Conservation (phyloP, 2,329 filamentous ascomycete species). For the Sordariomycetes sp. region DNA sequence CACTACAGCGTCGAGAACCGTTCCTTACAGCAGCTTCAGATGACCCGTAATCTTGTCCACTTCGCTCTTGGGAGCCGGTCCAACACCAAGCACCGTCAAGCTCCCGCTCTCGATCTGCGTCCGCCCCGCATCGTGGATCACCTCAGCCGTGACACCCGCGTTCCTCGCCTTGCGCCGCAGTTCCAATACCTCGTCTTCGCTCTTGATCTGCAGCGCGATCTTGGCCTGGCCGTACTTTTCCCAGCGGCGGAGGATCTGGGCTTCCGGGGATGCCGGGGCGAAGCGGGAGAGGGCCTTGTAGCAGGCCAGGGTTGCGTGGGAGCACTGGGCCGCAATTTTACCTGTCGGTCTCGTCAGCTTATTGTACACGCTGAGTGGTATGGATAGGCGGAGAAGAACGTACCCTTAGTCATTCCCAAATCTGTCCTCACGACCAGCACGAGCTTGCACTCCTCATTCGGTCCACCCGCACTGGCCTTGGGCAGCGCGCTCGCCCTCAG, state of each 20-base stretch:
- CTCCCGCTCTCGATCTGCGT: slow-evolving; percentile 95
- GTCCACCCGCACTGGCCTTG: slow-evolving; percentile 20
- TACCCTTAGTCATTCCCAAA: slow-evolving; percentile 95
- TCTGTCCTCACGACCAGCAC: slow-evolving; percentile 89
- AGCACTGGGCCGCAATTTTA: slow-evolving; percentile 94
- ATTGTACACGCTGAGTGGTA: no score
- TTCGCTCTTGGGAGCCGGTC: slow-evolving; percentile 72
- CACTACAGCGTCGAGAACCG: background rate
- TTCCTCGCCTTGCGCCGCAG: slow-evolving; percentile 72
- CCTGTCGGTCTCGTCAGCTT: slow-evolving; percentile 39
- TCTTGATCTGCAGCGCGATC: slow-evolving; percentile 83
- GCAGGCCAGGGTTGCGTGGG: slow-evolving; percentile 93
- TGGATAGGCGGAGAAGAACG: slow-evolving; percentile 14
- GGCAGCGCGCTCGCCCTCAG: slow-evolving; percentile 26
- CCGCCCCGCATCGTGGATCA: slow-evolving; percentile 90
- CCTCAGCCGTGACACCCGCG: slow-evolving; percentile 76
- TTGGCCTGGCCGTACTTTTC: slow-evolving; percentile 83
- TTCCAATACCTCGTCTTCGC: slow-evolving; percentile 69
- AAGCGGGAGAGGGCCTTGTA: slow-evolving; percentile 71
- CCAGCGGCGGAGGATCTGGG: slow-evolving; percentile 70
- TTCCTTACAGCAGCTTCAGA: slow-evolving; percentile 66
- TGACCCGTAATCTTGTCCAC: slow-evolving; percentile 80
- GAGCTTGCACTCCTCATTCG: slow-evolving; percentile 81
- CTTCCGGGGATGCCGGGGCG: slow-evolving; percentile 42
- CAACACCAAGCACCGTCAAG: slow-evolving; percentile 81